phyloP scores from a whole-genome alignment of 148 eudicot genomes.

The Camellia granthamiana region DNA sequence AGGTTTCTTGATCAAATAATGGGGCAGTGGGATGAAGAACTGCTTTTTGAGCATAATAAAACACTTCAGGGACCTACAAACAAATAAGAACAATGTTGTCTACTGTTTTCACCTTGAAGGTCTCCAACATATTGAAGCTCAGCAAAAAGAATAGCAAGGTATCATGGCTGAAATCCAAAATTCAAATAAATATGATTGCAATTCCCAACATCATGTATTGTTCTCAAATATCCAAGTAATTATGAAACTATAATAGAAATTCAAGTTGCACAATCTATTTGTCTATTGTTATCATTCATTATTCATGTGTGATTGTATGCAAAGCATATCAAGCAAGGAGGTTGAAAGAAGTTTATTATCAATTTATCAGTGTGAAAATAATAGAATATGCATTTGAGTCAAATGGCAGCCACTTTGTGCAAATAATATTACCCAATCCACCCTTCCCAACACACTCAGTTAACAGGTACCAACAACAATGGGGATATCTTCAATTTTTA shows the following conservation, averaged over 20 bases:
- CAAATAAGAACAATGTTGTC: not conserved
- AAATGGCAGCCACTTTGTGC: conserved; percentile 8
- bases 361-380: not conserved
- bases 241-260: not conserved
- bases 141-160: not conserved
- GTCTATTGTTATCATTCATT: not conserved
- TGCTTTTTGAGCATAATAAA: conserved; percentile 64
- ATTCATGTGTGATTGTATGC: not conserved
- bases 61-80: conserved; percentile 58
- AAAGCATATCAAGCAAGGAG: no score
- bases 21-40: conserved; percentile 75
- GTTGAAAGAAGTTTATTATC: not conserved
- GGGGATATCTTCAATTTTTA: not conserved
- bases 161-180: not conserved
- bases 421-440: not conserved
- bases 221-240: not conserved
- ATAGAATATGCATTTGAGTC: not conserved
- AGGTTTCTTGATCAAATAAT: conserved; percentile 57
- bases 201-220: not conserved
- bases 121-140: not conserved
- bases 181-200: not conserved
- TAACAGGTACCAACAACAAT: not conserved
- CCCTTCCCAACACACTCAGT: not conserved
- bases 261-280: not conserved
- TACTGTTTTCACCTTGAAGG: not conserved